Evolutionary conservation across 345 rosid species (phyloP).

Genomic region (Salix viminalis): DNA sequence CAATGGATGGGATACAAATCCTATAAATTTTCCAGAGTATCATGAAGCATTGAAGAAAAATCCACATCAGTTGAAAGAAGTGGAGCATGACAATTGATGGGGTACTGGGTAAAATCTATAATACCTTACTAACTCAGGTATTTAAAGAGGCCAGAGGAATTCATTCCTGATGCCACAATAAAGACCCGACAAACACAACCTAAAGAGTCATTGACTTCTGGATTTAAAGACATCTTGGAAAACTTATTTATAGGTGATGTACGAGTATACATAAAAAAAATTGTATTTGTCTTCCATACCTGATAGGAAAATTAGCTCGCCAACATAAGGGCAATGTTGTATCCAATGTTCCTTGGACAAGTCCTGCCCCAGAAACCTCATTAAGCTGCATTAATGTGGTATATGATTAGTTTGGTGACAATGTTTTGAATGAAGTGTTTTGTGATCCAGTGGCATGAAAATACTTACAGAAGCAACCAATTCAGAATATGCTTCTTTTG

Average conservation of each 20-base stretch:
- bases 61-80: too few relatives aligned
- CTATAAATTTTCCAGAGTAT: too few relatives aligned
- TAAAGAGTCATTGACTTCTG: background rate
- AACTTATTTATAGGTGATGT: too few relatives aligned
- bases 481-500: conserved; percentile 61
- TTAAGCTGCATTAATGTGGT: conserved; percentile 45
- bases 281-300: conserved; percentile 36
- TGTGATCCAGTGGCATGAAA: background rate
- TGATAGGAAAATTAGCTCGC: conserved; percentile 48
- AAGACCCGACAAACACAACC: background rate
- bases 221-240: background rate
- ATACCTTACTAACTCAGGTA: background rate
- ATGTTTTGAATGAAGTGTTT: background rate
- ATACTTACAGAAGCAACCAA: conserved; percentile 67
- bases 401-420: background rate
- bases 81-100: too few relatives aligned
- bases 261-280: too few relatives aligned
- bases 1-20: too few relatives aligned
- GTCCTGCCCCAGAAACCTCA: conserved; percentile 41
- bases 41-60: too few relatives aligned
- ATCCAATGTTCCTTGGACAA: conserved; percentile 57
- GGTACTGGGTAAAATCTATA: too few relatives aligned
- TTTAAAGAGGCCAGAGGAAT: background rate
- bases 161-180: background rate
- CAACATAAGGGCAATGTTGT: conserved; percentile 74